Conservation (phyloP, 2,329 filamentous ascomycete species). For the Lasiodiplodia theobromae region DNA sequence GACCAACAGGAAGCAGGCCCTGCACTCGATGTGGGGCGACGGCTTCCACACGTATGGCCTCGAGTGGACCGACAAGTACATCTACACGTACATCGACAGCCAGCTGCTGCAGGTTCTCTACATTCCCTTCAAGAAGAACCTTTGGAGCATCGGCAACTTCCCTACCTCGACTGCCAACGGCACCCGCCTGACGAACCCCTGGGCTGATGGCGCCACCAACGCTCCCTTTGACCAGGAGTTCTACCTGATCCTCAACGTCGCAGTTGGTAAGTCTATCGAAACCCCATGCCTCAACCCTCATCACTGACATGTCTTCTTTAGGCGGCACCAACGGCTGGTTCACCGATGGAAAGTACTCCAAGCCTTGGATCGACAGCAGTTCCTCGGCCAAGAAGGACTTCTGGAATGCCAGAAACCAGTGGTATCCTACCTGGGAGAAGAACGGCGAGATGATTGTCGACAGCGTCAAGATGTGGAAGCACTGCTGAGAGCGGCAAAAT, state of each 20-base stretch:
- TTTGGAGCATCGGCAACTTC: constrained; percentile 50
- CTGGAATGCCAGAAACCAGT: constrained; percentile 25
- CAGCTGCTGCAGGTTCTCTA: constrained; percentile 33
- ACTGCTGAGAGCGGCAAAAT: constrained; percentile 17
- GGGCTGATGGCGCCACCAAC: constrained; percentile 42
- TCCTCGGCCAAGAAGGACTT: constrained; percentile 28
- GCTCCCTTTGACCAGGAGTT: constrained; percentile 53
- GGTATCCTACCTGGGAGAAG: constrained; percentile 33
- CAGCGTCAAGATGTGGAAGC: constrained; percentile 34
- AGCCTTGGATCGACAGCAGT: constrained; percentile 31
- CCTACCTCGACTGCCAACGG: constrained; percentile 43
- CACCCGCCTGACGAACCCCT: constrained; percentile 46
- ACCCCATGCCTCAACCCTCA: not conserved
- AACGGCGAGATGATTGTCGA: constrained; percentile 34
- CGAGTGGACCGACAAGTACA: constrained; percentile 61
- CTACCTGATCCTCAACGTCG: constrained; percentile 51
- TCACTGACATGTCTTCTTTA: not conserved
- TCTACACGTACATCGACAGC: constrained; percentile 61
- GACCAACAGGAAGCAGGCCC: constrained; percentile 32
- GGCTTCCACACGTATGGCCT: constrained; percentile 61
- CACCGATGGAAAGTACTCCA: constrained; percentile 27
- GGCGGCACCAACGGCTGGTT: constrained; percentile 28
- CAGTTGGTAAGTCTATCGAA: constrained; percentile 36
- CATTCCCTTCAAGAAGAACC: constrained; percentile 34
- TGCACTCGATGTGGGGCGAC: constrained; percentile 42